These are phyloP conservation scores for Ogataea hybrid DNA, from an alignment of 1,139 yeast species.

Conservation along the genomic window DNA sequence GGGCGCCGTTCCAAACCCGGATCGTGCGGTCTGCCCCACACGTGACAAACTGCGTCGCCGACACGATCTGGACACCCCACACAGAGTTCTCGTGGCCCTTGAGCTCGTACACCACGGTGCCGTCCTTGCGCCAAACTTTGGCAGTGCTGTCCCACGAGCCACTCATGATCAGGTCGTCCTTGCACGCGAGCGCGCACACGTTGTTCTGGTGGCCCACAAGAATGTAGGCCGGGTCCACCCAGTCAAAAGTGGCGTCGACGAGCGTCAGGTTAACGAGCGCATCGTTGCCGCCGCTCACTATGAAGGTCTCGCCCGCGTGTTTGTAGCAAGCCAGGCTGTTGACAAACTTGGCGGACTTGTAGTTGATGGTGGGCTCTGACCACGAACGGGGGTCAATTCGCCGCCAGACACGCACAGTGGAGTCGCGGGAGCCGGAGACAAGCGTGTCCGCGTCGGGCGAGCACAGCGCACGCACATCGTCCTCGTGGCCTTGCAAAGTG, in stretches of 20 bases:
- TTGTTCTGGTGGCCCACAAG: conserved; percentile 76
- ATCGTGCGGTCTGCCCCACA: conserved; percentile 85
- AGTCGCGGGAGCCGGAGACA: conserved; percentile 81
- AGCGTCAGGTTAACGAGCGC: conserved; percentile 51
- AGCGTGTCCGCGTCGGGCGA: conserved; percentile 44
- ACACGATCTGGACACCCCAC: conserved; percentile 75
- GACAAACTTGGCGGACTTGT: conserved; percentile 57
- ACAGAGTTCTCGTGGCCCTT: conserved; percentile 80
- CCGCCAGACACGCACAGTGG: conserved; percentile 69
- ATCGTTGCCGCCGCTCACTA: conserved; percentile 79
- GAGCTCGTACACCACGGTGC: conserved; percentile 45
- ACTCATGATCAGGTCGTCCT: conserved; percentile 52
- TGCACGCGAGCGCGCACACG: conserved; percentile 63
- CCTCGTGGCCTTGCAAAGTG: conserved; percentile 66
- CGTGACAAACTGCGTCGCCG: conserved; percentile 55
- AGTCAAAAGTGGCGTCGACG: conserved; percentile 27
- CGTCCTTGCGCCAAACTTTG: conserved; percentile 66
- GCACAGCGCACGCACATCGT: conserved; percentile 69
- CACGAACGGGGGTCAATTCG: conserved; percentile 32
- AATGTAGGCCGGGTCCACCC: conserved; percentile 37
- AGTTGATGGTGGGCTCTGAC: conserved; percentile 41
- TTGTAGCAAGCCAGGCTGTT: conserved; percentile 57
- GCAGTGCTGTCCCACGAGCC: conserved; percentile 95
- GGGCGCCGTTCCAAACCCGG: conserved; percentile 59
- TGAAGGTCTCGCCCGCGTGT: conserved; percentile 34